Evolutionary conservation across 2,329 filamentous ascomycete genomes (phyloP), one percentile per base, ranked within the genome.

Genomic region (Lasiodiplodia sp.): DNA sequence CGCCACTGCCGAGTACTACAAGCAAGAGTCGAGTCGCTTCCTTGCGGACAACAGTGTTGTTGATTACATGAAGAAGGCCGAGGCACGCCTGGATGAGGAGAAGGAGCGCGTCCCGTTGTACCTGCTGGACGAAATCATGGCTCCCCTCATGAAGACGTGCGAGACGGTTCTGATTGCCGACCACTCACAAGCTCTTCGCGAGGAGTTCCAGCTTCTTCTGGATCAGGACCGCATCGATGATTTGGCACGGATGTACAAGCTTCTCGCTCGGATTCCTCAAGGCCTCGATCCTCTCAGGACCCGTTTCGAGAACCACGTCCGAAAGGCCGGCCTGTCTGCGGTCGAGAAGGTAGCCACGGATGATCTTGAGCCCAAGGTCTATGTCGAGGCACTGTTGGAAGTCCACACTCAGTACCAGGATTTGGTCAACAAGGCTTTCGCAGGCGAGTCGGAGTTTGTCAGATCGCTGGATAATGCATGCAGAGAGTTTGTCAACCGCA

Each of bases 41-140:
- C 89, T 99, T 40, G 92, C 94, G 12, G 95, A 98, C 80, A 99
- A 99, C 79, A 97, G 92, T 71, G 94, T 99, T 4, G 94, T 99
- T 40, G 96, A 99, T 78, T 99, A 98, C 82, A 98, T 99, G 96
- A 98, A 98, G 86, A 99, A 99, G 87, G 96, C 96, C 0, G 95
- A 98, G 82, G 83, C 89, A 52, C 90, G 96, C 38, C 83, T 99
- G 70, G 89, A 93, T 8, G 96, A 99, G 80, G 96, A 99, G 80
- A 96, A 97, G 82, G 93, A 95, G 77, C 92, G 96, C 31, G 96
- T 99, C 11, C 90, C 90, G 72, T 89, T 98, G 77, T 99, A 97
- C 77, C 86, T 99, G 56, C 93, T 98, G 75, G 88, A 90, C 44
- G 96, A 99, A 80, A 97, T 98, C 69, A 92, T 92, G 73, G 83